Base-by-base conservation (phyloP, 306 rosid genomes). In the Cyamopsis tetragonoloba region DNA sequence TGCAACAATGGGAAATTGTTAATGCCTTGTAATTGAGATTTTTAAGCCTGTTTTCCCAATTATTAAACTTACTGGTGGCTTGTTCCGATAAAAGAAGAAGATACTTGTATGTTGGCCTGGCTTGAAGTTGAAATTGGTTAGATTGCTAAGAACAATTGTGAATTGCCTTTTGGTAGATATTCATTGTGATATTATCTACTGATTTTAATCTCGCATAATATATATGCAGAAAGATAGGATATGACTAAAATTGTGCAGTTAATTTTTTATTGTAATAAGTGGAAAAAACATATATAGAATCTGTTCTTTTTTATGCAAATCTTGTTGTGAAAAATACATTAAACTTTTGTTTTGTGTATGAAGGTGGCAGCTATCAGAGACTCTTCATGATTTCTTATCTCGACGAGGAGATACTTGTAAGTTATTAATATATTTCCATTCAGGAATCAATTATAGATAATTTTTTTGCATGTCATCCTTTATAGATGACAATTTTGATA, bases 381-480 rank as follows among this genome's bases (percentile, higher is more conserved):
- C 85, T 88, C 60, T 83, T 86, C 85, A 86, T 95, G 99, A 88
- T 95, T 77, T 95, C 99, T 71, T 95, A 95, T 81, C 97, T 95
- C 48, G 99, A 90, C 64, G 87, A 78, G 32, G 97, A 90, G 77
- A 95, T 95, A 82, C 89, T 95, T 47, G 99, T 95, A 85, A 83
- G 99, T 82, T 67, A 59, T 22, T 35, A 20, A 12, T 20, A 42
- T 39, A 44, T 20, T 70, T 41, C 24, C 49, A 51, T 19, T 56
- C 58, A 30, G 56, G 6, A 38, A 67, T 61, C 12, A 37, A 30
- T 26, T 70, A 65, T 58, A 13, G 59, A 64, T 71, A 32, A 20
- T 8, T 32, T 75, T 62, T 55, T 19, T 46, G 12, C 57, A 6
- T 24, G 42, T 30, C 53, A 35, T 42, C 28, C 43, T 14, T 12